Percentiles rank a stretch among this genome's conserved stretches.
These are phyloP conservation scores for Lolium rigidum DNA, from an alignment of 176 grass and related monocot genomes.

Conservation along the genomic window DNA sequence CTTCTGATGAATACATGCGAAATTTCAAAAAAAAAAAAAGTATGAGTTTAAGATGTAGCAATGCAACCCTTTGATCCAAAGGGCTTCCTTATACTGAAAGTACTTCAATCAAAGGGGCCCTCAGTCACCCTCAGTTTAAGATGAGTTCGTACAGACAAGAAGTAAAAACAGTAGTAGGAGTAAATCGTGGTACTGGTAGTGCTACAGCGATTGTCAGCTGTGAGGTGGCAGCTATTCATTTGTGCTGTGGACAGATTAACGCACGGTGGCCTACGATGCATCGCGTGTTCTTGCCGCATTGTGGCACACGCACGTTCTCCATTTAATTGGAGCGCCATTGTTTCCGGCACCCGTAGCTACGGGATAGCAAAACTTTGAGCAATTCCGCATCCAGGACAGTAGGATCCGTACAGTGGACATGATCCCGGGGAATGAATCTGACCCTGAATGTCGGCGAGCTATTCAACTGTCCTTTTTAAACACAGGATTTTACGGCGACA, in stretches of 20 bases:
- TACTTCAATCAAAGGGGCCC: too few species aligned
- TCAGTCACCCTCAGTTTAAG: too few species aligned
- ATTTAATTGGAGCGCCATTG: background rate
- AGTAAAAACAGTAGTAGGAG: background rate
- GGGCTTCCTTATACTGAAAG: too few species aligned
- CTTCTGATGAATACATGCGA: too few species aligned
- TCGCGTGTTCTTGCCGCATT: background rate
- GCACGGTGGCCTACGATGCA: constrained; percentile 22
- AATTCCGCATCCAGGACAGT: background rate
- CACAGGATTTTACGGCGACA: too few species aligned
- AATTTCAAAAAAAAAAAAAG: too few species aligned
- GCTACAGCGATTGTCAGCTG: background rate
- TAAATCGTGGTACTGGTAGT: background rate
- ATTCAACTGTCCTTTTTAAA: too few species aligned
- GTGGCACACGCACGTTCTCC: background rate
- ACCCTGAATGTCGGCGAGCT: too few species aligned
- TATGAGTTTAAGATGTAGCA: too few species aligned
- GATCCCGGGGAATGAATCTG: background rate
- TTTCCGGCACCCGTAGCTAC: background rate
- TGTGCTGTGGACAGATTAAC: constrained; percentile 16
- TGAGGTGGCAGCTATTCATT: constrained; percentile 12
- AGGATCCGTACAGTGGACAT: background rate
- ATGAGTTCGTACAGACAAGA: background rate
- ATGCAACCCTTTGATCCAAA: too few species aligned
- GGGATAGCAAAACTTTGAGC: background rate